Percentiles rank a stretch among this genome's conserved stretches.
These are phyloP conservation scores for Kewa caespitosa DNA, from an alignment of 179 eudicot species.

Conservation along the genomic window DNA sequence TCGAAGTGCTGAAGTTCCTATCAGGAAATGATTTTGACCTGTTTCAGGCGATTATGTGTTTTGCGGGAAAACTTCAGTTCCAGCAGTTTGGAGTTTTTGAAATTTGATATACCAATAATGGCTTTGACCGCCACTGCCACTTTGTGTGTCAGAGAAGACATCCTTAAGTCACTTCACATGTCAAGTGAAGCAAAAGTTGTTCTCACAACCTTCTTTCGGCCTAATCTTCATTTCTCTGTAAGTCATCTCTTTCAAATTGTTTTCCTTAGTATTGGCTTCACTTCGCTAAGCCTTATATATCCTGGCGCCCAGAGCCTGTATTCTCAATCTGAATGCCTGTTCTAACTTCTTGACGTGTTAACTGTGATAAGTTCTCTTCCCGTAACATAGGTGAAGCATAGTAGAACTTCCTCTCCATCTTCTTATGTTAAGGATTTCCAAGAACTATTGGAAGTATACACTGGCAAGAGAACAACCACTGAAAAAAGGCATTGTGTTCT, in stretches of 20 bases:
- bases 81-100: constrained; percentile 52
- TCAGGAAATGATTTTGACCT: constrained; percentile 9
- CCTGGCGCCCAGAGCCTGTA: neutral
- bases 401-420: constrained; percentile 48
- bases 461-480: constrained; percentile 35
- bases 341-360: constrained; percentile 3
- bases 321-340: neutral
- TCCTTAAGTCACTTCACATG: constrained; percentile 68
- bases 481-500: constrained; percentile 15
- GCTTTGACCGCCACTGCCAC: constrained; percentile 98
- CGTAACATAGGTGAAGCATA: constrained; percentile 66
- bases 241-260: constrained; percentile 25
- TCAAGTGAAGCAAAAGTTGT: constrained; percentile 61
- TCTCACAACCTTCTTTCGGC: constrained; percentile 84
- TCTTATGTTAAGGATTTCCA: constrained; percentile 66
- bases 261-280: neutral
- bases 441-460: constrained; percentile 57
- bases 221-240: constrained; percentile 88
- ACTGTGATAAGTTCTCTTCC: constrained; percentile 11
- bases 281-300: neutral
- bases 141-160: constrained; percentile 71
- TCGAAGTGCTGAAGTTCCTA: neutral
- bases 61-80: constrained; percentile 64
- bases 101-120: constrained; percentile 83
- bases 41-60: constrained; percentile 66